Percentiles rank a stretch among this genome's conserved stretches.
These are phyloP conservation scores for Pyrenochaeta sp. DNA, from an alignment of 2,329 filamentous ascomycete species.

Conservation along the genomic window DNA sequence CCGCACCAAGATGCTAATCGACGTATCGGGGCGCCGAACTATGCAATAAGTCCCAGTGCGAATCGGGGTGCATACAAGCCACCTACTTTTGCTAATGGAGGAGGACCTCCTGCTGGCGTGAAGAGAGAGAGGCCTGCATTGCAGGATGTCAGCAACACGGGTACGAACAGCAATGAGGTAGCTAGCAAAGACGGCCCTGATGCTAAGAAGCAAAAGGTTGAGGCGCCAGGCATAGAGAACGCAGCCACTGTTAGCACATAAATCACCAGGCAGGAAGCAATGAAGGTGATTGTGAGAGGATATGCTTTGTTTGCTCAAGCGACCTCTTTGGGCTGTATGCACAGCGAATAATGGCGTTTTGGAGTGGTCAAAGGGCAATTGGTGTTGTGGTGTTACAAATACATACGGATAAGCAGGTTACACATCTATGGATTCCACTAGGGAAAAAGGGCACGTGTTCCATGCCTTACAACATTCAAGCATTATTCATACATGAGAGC, in stretches of 20 bases:
- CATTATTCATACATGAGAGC: no score
- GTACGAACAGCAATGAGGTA: conserved; percentile 23
- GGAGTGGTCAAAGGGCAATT: no score
- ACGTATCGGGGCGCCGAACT: conserved; percentile 51
- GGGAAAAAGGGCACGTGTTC: no score
- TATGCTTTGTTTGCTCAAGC: not conserved
- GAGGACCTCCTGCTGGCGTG: conserved; percentile 13
- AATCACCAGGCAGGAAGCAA: not conserved
- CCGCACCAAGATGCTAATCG: conserved; percentile 57
- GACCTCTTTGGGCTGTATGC: not conserved
- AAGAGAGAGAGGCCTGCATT: conserved; percentile 49
- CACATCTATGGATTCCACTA: not conserved
- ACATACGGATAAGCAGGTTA: not conserved
- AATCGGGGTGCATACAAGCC: conserved; percentile 58
- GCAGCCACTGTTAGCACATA: conserved; percentile 8
- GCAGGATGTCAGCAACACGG: conserved; percentile 58
- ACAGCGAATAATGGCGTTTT: conserved; percentile 5
- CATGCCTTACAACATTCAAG: no score
- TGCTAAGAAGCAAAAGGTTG: conserved; percentile 53
- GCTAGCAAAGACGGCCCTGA: conserved; percentile 41
- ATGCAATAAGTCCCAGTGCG: conserved; percentile 52
- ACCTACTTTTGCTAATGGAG: conserved; percentile 44
- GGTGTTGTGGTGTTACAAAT: not conserved
- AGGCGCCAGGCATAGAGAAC: conserved; percentile 36
- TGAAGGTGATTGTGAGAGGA: not conserved